phyloP scores from a whole-genome alignment of 2,329 filamentous ascomycete genomes.

The Xylaria sp. region DNA sequence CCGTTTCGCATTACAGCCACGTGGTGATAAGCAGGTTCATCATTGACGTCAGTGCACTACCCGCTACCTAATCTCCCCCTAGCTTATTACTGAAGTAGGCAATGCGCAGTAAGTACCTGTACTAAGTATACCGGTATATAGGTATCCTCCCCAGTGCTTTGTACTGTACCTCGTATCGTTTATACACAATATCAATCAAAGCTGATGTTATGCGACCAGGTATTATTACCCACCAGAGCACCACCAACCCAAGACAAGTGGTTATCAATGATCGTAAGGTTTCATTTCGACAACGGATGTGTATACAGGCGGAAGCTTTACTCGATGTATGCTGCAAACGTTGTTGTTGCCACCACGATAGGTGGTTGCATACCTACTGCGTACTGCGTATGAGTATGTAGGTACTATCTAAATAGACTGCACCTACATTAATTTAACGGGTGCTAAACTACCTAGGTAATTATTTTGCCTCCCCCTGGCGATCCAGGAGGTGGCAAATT shows the following conservation, averaged over 20 bases:
- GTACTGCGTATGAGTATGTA: too few relatives aligned
- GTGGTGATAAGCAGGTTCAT: constrained; percentile 44
- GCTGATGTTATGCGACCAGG: too few relatives aligned
- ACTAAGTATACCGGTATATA: too few relatives aligned
- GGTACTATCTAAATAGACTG: too few relatives aligned
- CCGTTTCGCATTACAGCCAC: constrained; percentile 43
- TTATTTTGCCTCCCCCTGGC: constrained; percentile 47
- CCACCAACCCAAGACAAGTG: too few relatives aligned
- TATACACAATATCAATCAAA: too few relatives aligned
- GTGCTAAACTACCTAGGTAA: constrained; percentile 13
- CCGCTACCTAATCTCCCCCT: not conserved
- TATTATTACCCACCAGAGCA: not conserved
- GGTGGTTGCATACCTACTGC: too few relatives aligned
- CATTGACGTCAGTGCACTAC: constrained; percentile 40
- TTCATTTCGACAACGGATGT: too few relatives aligned
- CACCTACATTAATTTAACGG: constrained; percentile 1
- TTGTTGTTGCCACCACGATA: not conserved
- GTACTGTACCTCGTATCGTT: too few relatives aligned
- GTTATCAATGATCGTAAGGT: not conserved
- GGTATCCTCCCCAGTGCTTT: too few relatives aligned
- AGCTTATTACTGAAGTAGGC: not conserved
- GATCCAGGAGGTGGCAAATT: constrained; percentile 48
- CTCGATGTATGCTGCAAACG: not conserved
- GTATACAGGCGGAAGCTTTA: too few relatives aligned
- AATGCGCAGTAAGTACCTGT: too few relatives aligned